Evolutionary conservation across 2,329 filamentous ascomycete genomes (phyloP).

Genomic region (Pleomassaria siparia): DNA sequence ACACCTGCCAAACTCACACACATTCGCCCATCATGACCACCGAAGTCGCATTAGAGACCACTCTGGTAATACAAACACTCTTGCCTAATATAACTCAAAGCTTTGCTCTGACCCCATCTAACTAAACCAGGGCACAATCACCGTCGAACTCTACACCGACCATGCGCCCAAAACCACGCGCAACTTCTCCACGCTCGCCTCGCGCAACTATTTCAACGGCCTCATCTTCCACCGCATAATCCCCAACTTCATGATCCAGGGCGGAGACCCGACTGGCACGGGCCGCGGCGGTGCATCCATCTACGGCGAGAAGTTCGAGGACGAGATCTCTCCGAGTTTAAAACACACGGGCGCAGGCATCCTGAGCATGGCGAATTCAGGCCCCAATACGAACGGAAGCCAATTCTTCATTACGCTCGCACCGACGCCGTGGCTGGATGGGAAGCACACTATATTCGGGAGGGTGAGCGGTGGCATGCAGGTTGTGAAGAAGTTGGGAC

Average conservation of each 20-base stretch:
- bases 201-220: constrained; percentile 83
- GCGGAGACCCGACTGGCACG: constrained; percentile 90
- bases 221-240: constrained; percentile 94
- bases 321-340: constrained; percentile 77
- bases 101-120: constrained; percentile 8
- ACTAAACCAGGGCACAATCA: constrained; percentile 69
- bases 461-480: constrained; percentile 81
- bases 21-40: constrained; percentile 49
- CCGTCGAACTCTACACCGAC: constrained; percentile 82
- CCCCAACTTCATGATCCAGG: constrained; percentile 94
- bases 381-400: constrained; percentile 88
- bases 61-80: constrained; percentile 62
- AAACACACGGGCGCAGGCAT: constrained; percentile 93
- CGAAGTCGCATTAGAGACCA: constrained; percentile 78
- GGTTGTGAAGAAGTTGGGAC: constrained; percentile 82
- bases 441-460: constrained; percentile 96
- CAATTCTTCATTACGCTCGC: constrained; percentile 97
- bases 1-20: no score
- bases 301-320: constrained; percentile 90
- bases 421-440: constrained; percentile 93
- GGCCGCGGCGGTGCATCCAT: constrained; percentile 86
- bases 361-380: constrained; percentile 95
- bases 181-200: constrained; percentile 81
- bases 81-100: not conserved
- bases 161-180: constrained; percentile 88